A percentile compares a stretch with the other conserved stretches of the same genome.
Conservation (phyloP, 2,329 filamentous ascomycete genomes). For the Ceratocystis destructans region DNA sequence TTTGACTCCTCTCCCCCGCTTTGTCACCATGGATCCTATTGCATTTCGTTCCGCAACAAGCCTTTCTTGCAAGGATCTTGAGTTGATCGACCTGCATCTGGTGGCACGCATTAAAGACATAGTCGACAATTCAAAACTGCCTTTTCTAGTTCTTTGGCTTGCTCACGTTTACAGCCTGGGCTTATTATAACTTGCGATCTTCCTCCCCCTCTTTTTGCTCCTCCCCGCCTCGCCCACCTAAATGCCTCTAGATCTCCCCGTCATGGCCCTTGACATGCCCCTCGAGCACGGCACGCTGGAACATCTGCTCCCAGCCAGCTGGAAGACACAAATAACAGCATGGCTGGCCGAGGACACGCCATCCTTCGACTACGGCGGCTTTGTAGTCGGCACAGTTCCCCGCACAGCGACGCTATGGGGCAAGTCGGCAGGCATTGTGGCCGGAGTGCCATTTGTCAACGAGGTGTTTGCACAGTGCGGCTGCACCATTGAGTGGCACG, state of each 20-base stretch:
- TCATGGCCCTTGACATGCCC: slow-evolving; percentile 17
- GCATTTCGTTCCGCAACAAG: not conserved
- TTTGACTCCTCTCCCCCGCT: not conserved
- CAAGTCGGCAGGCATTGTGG: slow-evolving; percentile 66
- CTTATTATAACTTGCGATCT: too few species aligned
- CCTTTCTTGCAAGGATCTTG: not conserved
- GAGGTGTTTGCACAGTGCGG: slow-evolving; percentile 84
- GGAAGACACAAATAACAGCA: slow-evolving; percentile 62
- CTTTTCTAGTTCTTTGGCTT: too few species aligned
- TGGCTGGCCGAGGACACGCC: slow-evolving; percentile 97
- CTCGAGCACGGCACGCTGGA: slow-evolving; percentile 32
- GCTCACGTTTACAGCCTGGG: too few species aligned
- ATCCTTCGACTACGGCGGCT: slow-evolving; percentile 92
- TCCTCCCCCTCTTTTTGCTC: not conserved
- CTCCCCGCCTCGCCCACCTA: not conserved
- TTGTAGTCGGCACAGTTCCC: slow-evolving; percentile 67
- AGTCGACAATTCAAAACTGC: too few species aligned
- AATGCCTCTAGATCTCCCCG: slow-evolving; percentile 17
- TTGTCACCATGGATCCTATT: not conserved
- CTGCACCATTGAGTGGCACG: slow-evolving; percentile 83
- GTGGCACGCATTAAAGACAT: not conserved
- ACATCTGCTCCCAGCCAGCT: slow-evolving; percentile 71
- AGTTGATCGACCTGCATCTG: not conserved
- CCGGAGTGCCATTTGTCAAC: slow-evolving; percentile 87
- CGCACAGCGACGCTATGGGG: slow-evolving; percentile 54